Evolutionary conservation across 345 rosid genomes (phyloP), one percentile per base, ranked within the genome.

Genomic region (Iberis pinnata): DNA sequence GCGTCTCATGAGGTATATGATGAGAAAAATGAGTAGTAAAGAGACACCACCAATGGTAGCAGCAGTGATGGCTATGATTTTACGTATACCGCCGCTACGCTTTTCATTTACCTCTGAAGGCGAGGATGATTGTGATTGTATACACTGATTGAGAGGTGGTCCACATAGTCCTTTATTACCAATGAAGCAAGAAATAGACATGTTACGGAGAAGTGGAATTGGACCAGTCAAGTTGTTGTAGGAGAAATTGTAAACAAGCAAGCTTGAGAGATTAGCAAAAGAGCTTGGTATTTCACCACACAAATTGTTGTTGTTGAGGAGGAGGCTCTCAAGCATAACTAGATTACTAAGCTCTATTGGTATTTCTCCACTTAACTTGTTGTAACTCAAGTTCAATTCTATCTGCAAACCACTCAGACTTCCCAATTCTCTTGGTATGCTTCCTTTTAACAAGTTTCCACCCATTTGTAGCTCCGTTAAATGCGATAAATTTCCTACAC

Each of bases 381-480:
- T 89, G 62, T 76, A 79, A 54, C 96, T 87, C 61, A 89, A 83
- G 71, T 89, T 89, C 71, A 89, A 52, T 35, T 85, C 83, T 69
- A 89, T 84, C 74, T 87, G 96, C 68, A 87, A 67, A 70, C 95
- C 66, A 14, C 77, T 70, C 40, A 89, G 82, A 4, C 54, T 63
- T 31, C 96, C 92, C 25, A 89, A 18, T 48, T 76, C 77, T 12
- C 68, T 63, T 2, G 98, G 96, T 39, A 87, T 80, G 13, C 26
- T 35, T 9, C 92, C 96, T 1, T 68, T 39, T 51, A 89, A 82
- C 40, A 50, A 65, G 69, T 89, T 89, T 22, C 85, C 98, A 5
- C 92, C 96, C 90, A 89, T 80, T 73, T 89, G 94, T 49, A 89
- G 56, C 62, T 79, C 95, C 1, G 89, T 84, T 51, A 89, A 70